Base-by-base conservation (phyloP, 2,329 filamentous ascomycete species). In the Penicillium olsonii region DNA sequence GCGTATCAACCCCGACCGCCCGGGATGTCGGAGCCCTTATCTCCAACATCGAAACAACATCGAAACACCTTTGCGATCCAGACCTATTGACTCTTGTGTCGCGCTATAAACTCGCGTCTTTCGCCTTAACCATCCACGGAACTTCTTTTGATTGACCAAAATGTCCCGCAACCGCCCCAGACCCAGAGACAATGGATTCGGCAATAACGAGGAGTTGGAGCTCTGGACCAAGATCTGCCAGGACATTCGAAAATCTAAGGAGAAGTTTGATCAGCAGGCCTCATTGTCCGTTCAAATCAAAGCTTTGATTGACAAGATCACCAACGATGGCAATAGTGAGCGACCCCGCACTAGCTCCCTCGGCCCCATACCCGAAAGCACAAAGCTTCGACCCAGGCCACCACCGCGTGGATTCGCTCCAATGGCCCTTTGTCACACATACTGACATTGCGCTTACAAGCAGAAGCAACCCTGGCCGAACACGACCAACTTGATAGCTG, bases 121-220 rank as follows among this genome's bases (percentile, higher is more conserved):
- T 4, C 4, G 12, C 10, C 17, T 6, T 6, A 35, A 35, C 6
- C 15, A 35, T 17, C n/a, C 15, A 31, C n/a, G 2, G 5, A 7
- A 7, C 5, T 31, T n/a, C 12, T 7, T 31, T 10, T 10, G 12
- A 14, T 38, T 15, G 11, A 9, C 22, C 34, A 17, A 54, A 45
- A 75, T 75, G 72, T 75, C 71, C 31, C 69, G 72, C 49, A 74
- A 74, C 56, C 69, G 72, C 44, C 70, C 72, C 40, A 60, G 72
- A 33, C 66, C 68, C 48, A 64, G 71, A 40, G 71, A 74, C 54
- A 74, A 74, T 61, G 71, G 71, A 19, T 63, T 70, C n/a, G 70
- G 69, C 15, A 70, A 69, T 26, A 73, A 73, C 43, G 72, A 75
- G 60, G 72, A 75, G 50, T 68, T 72, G 51, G 71, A 75, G 49